Conservation (phyloP, 2,329 filamentous ascomycete species). For the Neopestalotiopsis sp. region DNA sequence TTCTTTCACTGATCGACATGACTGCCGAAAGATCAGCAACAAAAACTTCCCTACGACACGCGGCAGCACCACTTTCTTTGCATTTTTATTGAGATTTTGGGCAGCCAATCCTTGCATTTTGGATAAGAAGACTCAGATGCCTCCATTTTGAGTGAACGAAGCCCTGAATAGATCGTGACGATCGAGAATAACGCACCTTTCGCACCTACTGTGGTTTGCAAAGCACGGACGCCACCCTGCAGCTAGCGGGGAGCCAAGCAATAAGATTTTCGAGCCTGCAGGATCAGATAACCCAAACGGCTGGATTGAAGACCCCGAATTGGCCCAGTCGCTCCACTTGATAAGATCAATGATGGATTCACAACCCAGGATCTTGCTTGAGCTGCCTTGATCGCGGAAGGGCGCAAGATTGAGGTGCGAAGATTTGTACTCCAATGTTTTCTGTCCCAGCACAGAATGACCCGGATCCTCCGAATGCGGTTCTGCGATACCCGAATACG, state of each 20-base stretch:
- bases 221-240: not conserved
- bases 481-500: too few species aligned
- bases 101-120: not conserved
- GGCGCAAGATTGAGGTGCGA: too few species aligned
- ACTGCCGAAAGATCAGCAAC: not conserved
- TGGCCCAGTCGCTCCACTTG: not conserved
- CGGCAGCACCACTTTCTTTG: not conserved
- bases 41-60: not conserved
- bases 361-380: not conserved
- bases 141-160: not conserved
- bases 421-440: too few species aligned
- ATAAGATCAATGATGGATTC: not conserved
- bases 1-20: not conserved
- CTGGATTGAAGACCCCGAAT: slow-evolving; percentile 1
- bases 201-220: too few species aligned
- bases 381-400: too few species aligned
- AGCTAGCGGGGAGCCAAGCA: not conserved
- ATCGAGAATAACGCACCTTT: not conserved
- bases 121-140: not conserved
- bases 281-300: not conserved
- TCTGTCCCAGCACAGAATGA: too few species aligned
- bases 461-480: too few species aligned
- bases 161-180: not conserved
- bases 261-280: not conserved
- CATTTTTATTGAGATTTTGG: not conserved